Evolutionary conservation across 176 grass and related monocot genomes (phyloP).

Genomic region (Calamus simplicifolius): DNA sequence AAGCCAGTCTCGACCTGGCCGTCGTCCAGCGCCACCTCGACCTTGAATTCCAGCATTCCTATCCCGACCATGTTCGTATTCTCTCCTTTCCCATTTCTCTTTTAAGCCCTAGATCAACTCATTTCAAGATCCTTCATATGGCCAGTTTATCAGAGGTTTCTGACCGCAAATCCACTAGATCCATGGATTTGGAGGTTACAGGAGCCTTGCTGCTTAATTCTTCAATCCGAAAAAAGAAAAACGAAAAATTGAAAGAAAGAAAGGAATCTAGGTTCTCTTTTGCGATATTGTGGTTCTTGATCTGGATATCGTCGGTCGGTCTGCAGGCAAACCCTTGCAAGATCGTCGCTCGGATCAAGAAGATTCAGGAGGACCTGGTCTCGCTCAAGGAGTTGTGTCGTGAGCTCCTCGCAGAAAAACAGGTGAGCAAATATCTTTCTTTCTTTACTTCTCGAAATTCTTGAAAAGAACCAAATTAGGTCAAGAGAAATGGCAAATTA

Average conservation of each 20-base stretch:
- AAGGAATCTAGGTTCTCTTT: too few species aligned
- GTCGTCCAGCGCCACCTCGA: constrained; percentile 63
- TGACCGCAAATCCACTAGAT: too few species aligned
- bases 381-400: constrained; percentile 63
- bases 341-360: constrained; percentile 63
- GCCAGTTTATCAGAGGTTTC: too few species aligned
- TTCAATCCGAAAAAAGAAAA: too few species aligned
- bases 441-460: neutral
- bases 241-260: too few species aligned
- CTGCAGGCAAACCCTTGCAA: constrained; percentile 67
- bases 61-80: constrained; percentile 51
- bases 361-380: constrained; percentile 51
- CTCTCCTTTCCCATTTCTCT: neutral
- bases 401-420: constrained; percentile 64
- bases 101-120: too few species aligned
- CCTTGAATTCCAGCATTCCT: constrained; percentile 56
- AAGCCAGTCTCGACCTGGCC: constrained; percentile 39
- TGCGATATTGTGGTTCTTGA: too few species aligned
- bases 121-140: too few species aligned
- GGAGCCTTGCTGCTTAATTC: too few species aligned
- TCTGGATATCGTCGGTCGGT: neutral
- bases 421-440: constrained; percentile 20
- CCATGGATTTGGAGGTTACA: too few species aligned
- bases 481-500: too few species aligned
- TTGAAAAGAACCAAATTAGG: too few species aligned